Evolutionary conservation across 768 basidiomycete species (phyloP).

Genomic region (Mrakia hoshinonis): DNA sequence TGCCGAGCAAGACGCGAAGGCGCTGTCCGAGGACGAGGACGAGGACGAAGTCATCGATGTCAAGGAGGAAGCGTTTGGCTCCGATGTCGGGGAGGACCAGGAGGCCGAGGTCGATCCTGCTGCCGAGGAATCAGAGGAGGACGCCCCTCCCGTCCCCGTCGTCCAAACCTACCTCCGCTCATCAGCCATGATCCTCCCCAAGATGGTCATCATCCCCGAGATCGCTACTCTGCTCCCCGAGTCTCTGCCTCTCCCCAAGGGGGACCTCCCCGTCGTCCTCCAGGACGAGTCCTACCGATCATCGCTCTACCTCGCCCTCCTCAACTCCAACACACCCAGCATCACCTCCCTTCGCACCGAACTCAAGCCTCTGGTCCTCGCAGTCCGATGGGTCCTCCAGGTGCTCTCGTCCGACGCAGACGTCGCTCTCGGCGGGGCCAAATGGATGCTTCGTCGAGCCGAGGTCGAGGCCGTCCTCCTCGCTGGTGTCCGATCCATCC

Average conservation of each 20-base stretch:
- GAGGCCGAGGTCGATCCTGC: neutral
- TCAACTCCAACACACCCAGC: constrained; percentile 14
- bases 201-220: constrained; percentile 3
- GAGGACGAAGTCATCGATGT: constrained; percentile 2
- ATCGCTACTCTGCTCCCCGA: neutral
- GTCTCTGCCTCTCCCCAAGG: neutral
- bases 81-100: neutral
- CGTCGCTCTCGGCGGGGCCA: neutral
- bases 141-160: neutral
- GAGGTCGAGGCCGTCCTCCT: constrained; percentile 22
- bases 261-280: neutral
- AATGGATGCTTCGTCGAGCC: neutral
- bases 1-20: neutral
- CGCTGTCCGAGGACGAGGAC: neutral
- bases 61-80: neutral
- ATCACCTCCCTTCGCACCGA: neutral
- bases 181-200: constrained; percentile 13
- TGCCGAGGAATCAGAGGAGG: neutral
- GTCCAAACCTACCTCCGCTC: constrained; percentile 23
- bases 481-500: constrained; percentile 3
- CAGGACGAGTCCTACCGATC: constrained; percentile 8
- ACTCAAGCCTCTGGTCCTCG: constrained; percentile 11
- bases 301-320: constrained; percentile 3
- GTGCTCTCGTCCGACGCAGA: neutral
- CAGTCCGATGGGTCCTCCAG: constrained; percentile 6